A percentile compares a stretch with the other conserved stretches of the same genome.
Evolutionary conservation across 805 yeast genomes (phyloP).

Genomic region (Lipomyces spencermartinsiae): DNA sequence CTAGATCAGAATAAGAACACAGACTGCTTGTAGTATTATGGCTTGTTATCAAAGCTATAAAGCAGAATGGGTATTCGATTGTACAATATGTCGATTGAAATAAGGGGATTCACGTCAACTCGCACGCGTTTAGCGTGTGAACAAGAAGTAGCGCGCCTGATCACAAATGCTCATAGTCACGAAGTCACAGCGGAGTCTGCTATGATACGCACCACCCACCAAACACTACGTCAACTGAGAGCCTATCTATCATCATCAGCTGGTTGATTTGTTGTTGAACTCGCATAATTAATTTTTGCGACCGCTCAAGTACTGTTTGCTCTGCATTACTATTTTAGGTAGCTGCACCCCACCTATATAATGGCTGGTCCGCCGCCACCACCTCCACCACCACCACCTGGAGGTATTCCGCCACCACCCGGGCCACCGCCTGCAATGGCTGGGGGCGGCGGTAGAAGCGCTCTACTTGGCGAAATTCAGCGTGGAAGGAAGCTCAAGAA

Average conservation of each 20-base stretch:
- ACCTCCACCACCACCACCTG: conserved; percentile 40
- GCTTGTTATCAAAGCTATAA: background rate
- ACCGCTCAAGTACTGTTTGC: background rate
- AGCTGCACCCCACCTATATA: background rate
- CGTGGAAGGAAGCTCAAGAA: conserved; percentile 69
- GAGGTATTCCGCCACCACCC: conserved; percentile 37
- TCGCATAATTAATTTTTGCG: background rate
- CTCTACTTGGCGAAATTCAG: conserved; percentile 79
- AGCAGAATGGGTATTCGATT: background rate
- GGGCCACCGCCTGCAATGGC: conserved; percentile 35
- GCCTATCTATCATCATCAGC: background rate
- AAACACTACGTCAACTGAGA: background rate
- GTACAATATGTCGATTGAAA: background rate
- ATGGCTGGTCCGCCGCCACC: conserved; percentile 39
- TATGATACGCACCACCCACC: too few species aligned
- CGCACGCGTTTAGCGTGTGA: background rate
- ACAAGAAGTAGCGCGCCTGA: too few species aligned
- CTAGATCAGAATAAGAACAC: background rate
- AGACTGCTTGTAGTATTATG: background rate
- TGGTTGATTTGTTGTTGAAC: background rate
- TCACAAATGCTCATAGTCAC: too few species aligned
- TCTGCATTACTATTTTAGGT: background rate
- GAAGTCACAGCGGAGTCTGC: too few species aligned
- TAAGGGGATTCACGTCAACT: background rate
- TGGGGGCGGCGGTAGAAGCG: conserved; percentile 38